Conservation (phyloP, 208 protist species). For the Trypanosoma mega region DNA sequence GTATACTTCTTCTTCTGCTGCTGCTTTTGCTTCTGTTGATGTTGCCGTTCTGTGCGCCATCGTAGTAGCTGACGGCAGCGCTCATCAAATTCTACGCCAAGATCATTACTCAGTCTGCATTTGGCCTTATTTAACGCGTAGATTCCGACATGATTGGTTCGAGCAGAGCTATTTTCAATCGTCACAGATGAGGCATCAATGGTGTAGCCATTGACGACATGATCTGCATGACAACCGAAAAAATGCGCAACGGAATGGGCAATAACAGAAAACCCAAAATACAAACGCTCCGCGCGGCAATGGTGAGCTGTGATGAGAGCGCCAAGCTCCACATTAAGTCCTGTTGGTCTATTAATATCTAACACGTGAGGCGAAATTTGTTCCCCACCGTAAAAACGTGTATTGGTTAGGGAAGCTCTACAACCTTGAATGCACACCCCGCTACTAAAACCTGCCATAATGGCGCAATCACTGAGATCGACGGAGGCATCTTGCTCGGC, state of each 20-base stretch:
- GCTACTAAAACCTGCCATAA: constrained; percentile 48
- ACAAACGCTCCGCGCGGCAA: constrained; percentile 51
- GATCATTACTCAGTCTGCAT: constrained; percentile 55
- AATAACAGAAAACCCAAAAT: constrained; percentile 77
- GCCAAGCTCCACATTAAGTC: constrained; percentile 70
- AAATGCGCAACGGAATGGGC: constrained; percentile 73
- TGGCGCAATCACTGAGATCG: constrained; percentile 44
- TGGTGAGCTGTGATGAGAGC: constrained; percentile 56
- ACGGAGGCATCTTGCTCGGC: constrained; percentile 69
- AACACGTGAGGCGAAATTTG: constrained; percentile 14
- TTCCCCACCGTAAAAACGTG: constrained; percentile 30
- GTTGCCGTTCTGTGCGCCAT: no score
- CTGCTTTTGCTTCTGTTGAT: no score
- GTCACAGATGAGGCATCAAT: constrained; percentile 69
- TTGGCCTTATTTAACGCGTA: constrained; percentile 70
- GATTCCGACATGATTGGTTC: constrained; percentile 65
- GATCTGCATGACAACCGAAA: constrained; percentile 56
- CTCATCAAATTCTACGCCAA: constrained; percentile 31
- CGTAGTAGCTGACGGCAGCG: constrained; percentile 33
- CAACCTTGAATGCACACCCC: constrained; percentile 69
- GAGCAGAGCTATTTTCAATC: constrained; percentile 63
- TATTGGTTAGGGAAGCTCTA: constrained; percentile 45
- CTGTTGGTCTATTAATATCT: constrained; percentile 42
- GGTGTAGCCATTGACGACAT: constrained; percentile 82
- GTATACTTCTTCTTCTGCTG: no score